Base-by-base conservation (phyloP, 805 yeast species). In the Kodamaea hsintzibuensis region DNA sequence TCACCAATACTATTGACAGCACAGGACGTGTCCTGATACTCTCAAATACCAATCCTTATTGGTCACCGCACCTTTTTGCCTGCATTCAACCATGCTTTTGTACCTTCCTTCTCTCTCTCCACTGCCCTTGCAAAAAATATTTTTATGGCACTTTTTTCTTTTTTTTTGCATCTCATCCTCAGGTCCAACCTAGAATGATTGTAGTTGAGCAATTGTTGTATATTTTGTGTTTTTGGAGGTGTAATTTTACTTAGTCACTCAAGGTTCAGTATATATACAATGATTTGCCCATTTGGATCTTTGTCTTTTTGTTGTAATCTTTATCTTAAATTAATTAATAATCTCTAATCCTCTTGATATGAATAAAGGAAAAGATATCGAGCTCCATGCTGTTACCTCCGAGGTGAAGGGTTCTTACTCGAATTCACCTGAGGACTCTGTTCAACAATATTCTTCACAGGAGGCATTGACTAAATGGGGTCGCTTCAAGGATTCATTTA, bases 401-500 rank as follows among this genome's bases (percentile, higher is more conserved):
- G 64, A 61, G 33, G 55, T 61, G 39, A 58, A 58, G 30, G 50
- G 45, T n/a, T 57, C 30, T 17, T 52, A 30, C 39, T 50, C 56
- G 18, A 53, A 49, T 13, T 33, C 49, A 16, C 47, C 53, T 12
- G 53, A 57, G n/a, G 60, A 59, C 48, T 50, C 61, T 22, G 62
- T 57, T n/a, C 45, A 60, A 3, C 58, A 53, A 16, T 56, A 51
- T 49, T 39, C 53, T 18, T 37, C 51, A 10, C 40, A 51, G n/a
- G 57, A 51, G 25, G 50, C 47, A 10, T 39, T 54, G 49, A 42
- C 58, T 14, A 56, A 59, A 17, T 71, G 73, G 73, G 55, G 51
- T 3, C 59, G 57, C 30, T 66, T 73, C 54, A 62, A 53, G 17
- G 71, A 73, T 52, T 66, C 72, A 8, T 71, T 72, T 53, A 65